A percentile compares a stretch with the other conserved stretches of the same genome.
These are phyloP conservation scores for Bryum argenteum DNA, from an alignment of 225 moss, liverwort and hornwort genomes.

Conservation along the genomic window DNA sequence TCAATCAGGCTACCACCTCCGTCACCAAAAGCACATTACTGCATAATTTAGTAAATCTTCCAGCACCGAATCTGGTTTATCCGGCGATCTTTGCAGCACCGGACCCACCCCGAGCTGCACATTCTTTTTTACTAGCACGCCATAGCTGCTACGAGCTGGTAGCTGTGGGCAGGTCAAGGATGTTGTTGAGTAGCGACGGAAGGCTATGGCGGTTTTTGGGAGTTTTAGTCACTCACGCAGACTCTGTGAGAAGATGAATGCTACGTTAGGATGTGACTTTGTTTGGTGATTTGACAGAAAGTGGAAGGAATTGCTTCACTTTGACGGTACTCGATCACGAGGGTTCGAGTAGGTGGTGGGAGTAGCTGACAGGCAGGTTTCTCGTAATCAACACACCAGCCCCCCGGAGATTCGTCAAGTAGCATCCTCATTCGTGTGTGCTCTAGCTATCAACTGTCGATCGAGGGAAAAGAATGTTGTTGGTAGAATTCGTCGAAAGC, in stretches of 20 bases:
- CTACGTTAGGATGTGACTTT: slow-evolving; percentile 5
- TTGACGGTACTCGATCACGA: slow-evolving; percentile 23
- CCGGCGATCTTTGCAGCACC: too few species aligned
- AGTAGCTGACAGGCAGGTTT: background rate
- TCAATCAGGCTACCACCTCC: background rate
- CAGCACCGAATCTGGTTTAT: too few species aligned
- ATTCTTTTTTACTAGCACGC: too few species aligned
- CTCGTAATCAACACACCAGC: slow-evolving; percentile 20
- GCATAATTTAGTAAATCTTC: too few species aligned
- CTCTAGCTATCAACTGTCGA: background rate
- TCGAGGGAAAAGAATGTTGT: slow-evolving; percentile 19
- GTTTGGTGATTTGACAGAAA: slow-evolving; percentile 17
- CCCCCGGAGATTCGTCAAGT: background rate
- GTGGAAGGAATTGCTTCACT: slow-evolving; percentile 5
- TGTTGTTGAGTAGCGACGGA: too few species aligned
- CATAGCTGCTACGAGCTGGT: too few species aligned
- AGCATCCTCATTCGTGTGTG: background rate
- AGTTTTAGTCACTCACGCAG: too few species aligned
- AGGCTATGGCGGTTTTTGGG: too few species aligned
- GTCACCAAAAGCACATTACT: too few species aligned
- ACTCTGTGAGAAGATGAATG: too few species aligned
- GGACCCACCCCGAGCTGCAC: too few species aligned
- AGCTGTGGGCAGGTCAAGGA: too few species aligned
- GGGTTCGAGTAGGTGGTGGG: slow-evolving; percentile 3
- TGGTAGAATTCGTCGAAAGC: background rate